These are phyloP conservation scores for Colletotrichum zoysiae DNA, from an alignment of 2,329 filamentous ascomycete genomes.

Conservation along the genomic window DNA sequence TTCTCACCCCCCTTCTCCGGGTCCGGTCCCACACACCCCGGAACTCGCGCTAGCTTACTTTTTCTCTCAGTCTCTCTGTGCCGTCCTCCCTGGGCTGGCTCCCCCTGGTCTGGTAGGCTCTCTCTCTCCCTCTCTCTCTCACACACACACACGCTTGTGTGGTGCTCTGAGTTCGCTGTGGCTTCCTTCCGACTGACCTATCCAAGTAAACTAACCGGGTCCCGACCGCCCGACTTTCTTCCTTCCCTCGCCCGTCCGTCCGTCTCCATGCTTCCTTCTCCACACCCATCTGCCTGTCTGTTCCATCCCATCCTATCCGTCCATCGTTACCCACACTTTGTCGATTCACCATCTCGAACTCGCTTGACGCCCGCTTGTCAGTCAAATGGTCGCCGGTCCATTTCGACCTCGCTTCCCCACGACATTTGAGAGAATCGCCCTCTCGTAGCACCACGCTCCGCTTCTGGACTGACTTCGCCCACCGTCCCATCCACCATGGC, in stretches of 20 bases:
- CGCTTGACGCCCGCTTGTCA: slow-evolving; percentile 32
- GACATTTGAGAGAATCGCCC: slow-evolving; percentile 28
- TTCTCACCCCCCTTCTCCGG: slow-evolving; percentile 21
- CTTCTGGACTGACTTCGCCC: slow-evolving; percentile 63
- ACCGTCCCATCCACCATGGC: slow-evolving; percentile 66
- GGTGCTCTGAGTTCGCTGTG: slow-evolving; percentile 10
- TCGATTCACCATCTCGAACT: slow-evolving; percentile 39
- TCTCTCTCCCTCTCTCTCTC: no score
- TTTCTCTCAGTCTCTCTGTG: slow-evolving; percentile 16
- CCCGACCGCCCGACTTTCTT: slow-evolving; percentile 36
- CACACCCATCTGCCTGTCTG: slow-evolving; percentile 36
- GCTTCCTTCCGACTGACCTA: slow-evolving; percentile 19
- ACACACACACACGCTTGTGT: background rate
- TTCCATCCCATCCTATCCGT: slow-evolving; percentile 34
- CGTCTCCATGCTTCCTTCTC: slow-evolving; percentile 41
- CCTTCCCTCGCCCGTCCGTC: slow-evolving; percentile 16
- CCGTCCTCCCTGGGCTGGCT: slow-evolving; percentile 6
- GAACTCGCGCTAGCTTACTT: slow-evolving; percentile 9
- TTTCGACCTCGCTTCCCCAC: slow-evolving; percentile 39
- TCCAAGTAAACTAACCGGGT: slow-evolving; percentile 17
- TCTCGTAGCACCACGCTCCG: slow-evolving; percentile 28
- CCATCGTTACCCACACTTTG: slow-evolving; percentile 43
- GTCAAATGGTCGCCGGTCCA: slow-evolving; percentile 43
- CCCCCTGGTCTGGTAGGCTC: background rate
- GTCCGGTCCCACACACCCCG: slow-evolving; percentile 24